Evolutionary conservation across 2,329 filamentous ascomycete genomes (phyloP).

Genomic region (Cladosporium colombiae): DNA sequence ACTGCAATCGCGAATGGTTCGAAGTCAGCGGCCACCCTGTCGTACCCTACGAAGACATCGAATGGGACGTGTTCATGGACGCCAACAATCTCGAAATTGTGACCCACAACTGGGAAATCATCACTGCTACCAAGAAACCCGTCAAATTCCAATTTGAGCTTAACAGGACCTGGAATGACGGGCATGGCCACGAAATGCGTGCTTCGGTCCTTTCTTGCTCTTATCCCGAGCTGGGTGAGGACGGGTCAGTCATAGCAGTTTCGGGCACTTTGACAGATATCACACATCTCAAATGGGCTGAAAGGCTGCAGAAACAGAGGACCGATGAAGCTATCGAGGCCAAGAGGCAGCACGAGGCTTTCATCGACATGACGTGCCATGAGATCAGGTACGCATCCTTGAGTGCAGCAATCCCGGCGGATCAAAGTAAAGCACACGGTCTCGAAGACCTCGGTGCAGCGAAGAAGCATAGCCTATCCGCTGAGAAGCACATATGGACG

Average conservation of each 20-base stretch:
- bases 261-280: constrained; percentile 50
- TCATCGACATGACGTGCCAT: constrained; percentile 46
- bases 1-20: constrained; percentile 49
- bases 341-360: constrained; percentile 49
- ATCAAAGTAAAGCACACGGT: too few relatives aligned
- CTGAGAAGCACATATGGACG: not conserved
- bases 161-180: constrained; percentile 32
- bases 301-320: constrained; percentile 42
- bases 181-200: constrained; percentile 22
- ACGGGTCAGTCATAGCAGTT: constrained; percentile 41
- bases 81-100: constrained; percentile 19
- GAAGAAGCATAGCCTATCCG: not conserved
- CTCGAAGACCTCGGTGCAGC: not conserved
- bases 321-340: constrained; percentile 45
- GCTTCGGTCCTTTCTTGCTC: constrained; percentile 28
- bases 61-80: constrained; percentile 39
- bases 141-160: constrained; percentile 47
- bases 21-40: constrained; percentile 49
- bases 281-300: constrained; percentile 47
- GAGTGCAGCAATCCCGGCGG: not conserved
- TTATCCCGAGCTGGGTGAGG: constrained; percentile 20
- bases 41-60: constrained; percentile 43
- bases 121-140: constrained; percentile 28
- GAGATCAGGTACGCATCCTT: constrained; percentile 27
- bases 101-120: constrained; percentile 11